Base-by-base conservation (phyloP, 2,329 filamentous ascomycete genomes). In the Xylogone sp. region DNA sequence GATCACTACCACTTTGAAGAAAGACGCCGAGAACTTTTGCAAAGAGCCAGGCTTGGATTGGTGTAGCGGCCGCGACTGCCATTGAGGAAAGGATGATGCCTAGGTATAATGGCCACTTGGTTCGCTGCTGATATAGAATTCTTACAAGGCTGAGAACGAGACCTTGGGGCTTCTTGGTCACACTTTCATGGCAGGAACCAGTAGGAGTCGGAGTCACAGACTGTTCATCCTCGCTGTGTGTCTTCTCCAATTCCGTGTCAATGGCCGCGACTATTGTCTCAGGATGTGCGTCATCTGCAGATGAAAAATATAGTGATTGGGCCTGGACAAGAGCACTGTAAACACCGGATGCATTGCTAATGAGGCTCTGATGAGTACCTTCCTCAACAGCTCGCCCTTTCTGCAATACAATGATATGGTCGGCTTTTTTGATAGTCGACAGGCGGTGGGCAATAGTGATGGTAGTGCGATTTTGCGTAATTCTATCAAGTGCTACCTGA, bases 381-480 rank as follows among this genome's bases (percentile, higher is more conserved):
- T 96, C 90, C 69, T 97, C 92, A 18, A 95, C 77, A 52, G 97
- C 94, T 19, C 76, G 73, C 13, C 92, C 93, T 50, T 83, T 71
- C 4, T 84, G 79, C 85, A 97, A 91, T 56, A 96, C 91, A 7
- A 96, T 88, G 58, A 97, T 97, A 62, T 95, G 96, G 70, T 97
- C 87, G 0, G 92, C 91, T 56, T 90, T 85, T 69, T 84, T 90
- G 73, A 97, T 95, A 3, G 93, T 97, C 1, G 90, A 95, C 9
- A 97, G 77, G 59, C 92, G 85, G 70, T 97, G 93, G 45, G 92
- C 92, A 67, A 97, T 96, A 3, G 90, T 88, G 59, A 97, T 95
- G 1, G 92, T 96, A 1, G 93, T 97, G 43, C 93, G 83, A 16
- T 90, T 91, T 57, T 87, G 78, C 1, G 90, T 80, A 19, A 92